Base-by-base conservation (phyloP, 805 yeast genomes). In the Spathaspora hagerdaliae region DNA sequence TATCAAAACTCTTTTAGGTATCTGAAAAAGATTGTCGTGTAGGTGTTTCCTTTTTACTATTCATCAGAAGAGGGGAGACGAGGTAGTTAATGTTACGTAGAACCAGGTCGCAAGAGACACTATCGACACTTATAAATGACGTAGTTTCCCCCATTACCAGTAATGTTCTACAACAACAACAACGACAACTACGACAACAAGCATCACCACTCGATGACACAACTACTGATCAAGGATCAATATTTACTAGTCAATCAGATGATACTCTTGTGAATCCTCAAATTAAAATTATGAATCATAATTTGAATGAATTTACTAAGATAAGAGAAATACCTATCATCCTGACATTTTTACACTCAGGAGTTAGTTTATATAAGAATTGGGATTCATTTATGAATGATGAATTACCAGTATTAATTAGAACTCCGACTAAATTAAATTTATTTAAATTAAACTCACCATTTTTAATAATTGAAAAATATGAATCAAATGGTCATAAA, bases 401-500 rank as follows among this genome's bases (percentile, higher is more conserved):
- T 11, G 11, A 12, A 38, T n/a, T 5, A 3, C 47, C 47, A 4
- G 34, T 44, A 11, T 36, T 44, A n/a, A 35, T 33, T 2, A 39
- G 43, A 19, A 39, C 37, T 11, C 15, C 40, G 10, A 14, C 4
- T 6, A 29, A 37, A 6, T 44, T 57, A 36, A 52, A 57, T 27
- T 42, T 59, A 3, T 60, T 67, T 44, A 63, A 54, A 48, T 54
- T 58, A 35, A 60, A 57, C 37, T 50, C 66, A 6, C 71, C 70
- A 2, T 56, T 61, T 34, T 56, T 64, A 51, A 52, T 56, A 9
- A 55, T 62, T 10, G 52, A 56, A 41, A 43, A 45, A 31, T 54
- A 54, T 44, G 43, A 44, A 24, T 36, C 44, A 15, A 29, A 43
- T 7, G 54, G 49, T 2, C 40, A 44, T 15, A 60, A 60, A 36